Evolutionary conservation across 2,329 filamentous ascomycete species (phyloP), one percentile per base, ranked within the genome.

Genomic region (Epichloe aotearoae): DNA sequence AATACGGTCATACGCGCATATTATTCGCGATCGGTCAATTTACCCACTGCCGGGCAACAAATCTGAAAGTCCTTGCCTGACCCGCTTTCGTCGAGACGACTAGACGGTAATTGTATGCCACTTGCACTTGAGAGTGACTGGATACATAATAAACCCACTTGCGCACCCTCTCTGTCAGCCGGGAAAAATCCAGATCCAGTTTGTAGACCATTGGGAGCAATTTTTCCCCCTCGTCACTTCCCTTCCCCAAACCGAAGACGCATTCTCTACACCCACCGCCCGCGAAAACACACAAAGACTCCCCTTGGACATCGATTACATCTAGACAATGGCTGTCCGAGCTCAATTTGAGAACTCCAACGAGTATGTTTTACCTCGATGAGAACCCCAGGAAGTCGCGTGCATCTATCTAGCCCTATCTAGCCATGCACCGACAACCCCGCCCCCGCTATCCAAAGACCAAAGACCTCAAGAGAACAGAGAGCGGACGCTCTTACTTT

Each of bases 281-380:
- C 20, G 5, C 40, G 20, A 19, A 10, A 42, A 10, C 10, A 19
- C 39, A 19, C 36, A 49, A 2, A 38, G 40, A 41, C 6, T 30
- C 11, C n/a, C 20, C 1, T 26, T 12, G 15, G 17, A 39, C 10
- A 39, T 39, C 17, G 42, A 19, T 2, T 42, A 30, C 11, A 48
- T 19, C 43, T 49, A 53, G 61, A 73, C 61, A 63, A 84, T 84
- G 81, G 79, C 81, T 64, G 79, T 84, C 52, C 79, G 81, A 64
- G 80, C 81, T 59, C 80, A 88, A 67, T 93, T 93, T 67, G 87
- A 93, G 72, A 91, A 90, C 74, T 91, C 86, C 62, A 91, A 91
- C 73, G 87, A 93, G 86, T 91, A 75, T 66, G 83, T 73, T 30
- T 34, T 34, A 14, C 23, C 26, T 15, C n/a, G n/a, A 47, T n/a